Conservation (phyloP, 139 green algal genomes). For the Closterium sp. region DNA sequence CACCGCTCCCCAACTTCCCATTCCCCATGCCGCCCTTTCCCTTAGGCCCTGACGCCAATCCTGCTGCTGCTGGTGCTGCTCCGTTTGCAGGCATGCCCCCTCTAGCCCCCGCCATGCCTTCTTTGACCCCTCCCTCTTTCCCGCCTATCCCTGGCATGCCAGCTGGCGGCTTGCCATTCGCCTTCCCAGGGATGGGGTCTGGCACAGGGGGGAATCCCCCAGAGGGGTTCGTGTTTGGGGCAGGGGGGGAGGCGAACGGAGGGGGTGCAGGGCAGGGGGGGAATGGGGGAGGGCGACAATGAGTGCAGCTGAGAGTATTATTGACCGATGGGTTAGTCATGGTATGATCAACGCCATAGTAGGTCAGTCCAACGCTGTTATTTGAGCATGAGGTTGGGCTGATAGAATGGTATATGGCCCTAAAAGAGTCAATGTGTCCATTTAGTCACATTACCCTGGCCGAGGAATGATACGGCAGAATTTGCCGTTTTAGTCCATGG, state of each 20-base stretch:
- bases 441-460: no score
- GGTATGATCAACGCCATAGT: no score
- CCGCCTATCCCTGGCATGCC: not conserved
- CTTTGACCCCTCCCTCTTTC: not conserved
- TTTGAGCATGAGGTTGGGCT: no score
- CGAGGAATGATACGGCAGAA: no score
- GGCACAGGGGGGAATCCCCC: not conserved
- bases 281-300: not conserved
- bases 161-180: not conserved
- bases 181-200: not conserved
- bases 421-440: no score
- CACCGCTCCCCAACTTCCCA: not conserved
- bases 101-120: not conserved
- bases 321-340: not conserved
- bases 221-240: constrained; percentile 10
- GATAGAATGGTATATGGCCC: no score
- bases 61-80: not conserved
- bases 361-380: no score
- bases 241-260: not conserved
- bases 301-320: not conserved
- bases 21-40: not conserved
- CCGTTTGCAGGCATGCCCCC: not conserved
- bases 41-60: not conserved
- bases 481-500: no score
- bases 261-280: not conserved